Evolutionary conservation across 345 rosid genomes (phyloP), one percentile per base, ranked within the genome.

Genomic region (Aegle marmelos): DNA sequence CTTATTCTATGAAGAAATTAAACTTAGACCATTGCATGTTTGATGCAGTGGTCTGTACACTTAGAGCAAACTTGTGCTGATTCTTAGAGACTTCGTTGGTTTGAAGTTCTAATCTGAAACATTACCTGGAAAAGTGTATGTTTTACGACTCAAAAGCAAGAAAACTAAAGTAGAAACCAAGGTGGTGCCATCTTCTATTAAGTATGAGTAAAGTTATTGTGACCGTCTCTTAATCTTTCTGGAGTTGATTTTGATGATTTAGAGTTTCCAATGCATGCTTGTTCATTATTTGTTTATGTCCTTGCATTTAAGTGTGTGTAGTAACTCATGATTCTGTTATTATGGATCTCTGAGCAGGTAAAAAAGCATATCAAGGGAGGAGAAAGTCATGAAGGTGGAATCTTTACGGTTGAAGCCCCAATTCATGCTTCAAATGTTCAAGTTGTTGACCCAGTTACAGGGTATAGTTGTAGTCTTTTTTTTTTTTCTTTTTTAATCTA

Each of bases 321-420:
- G 21, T 24, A 28, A 71, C 72, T 54, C 39, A 48, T 10, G 74
- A 34, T 6, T 7, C 27, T 6, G 2, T 13, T 56, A 27, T 7
- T 37, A n/a, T 79, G 28, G 57, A 31, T 69, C 45, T 60, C 11
- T 62, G 33, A 74, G 61, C 86, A 95, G 99, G 91, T 95, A 39
- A 95, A 95, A 82, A 95, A 93, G 81, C 98, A 91, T 84, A 92
- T 95, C 73, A 95, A 93, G 82, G 90, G 83, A 78, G 94, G 97
- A 27, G 94, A 91, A 78, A 92, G 91, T 56, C 98, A 97, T 59
- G 98, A 91, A 88, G 99, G 99, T 79, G 99, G 99, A 27, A 94
- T 97, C 72, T 94, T 97, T 81, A 81, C 99, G 0, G 93, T 97
- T 19, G 99, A 97, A 83, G 99, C 98, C 68, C 99, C 98, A 70